Evolutionary conservation across 495 filamentous ascomycete genomes (phyloP).

Genomic region (Immersiella caudata): DNA sequence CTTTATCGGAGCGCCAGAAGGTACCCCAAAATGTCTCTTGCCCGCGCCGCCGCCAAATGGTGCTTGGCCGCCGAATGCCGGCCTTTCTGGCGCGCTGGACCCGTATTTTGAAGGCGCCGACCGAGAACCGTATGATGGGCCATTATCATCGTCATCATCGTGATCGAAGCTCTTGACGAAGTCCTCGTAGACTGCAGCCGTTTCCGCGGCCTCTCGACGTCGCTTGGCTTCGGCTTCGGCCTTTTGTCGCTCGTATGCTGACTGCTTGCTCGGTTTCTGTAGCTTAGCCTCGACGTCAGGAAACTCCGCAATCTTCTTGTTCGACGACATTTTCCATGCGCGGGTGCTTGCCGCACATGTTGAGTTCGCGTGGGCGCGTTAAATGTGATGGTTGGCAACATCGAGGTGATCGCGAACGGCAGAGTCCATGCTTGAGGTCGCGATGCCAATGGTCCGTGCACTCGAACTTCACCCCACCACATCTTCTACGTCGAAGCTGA

Average conservation of each 20-base stretch:
- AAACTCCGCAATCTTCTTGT: slow-evolving; percentile 59
- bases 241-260: slow-evolving; percentile 89
- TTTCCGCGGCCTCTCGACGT: slow-evolving; percentile 82
- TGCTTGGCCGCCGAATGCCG: slow-evolving; percentile 39
- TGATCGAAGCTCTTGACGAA: slow-evolving; percentile 90
- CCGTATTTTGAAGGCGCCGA: slow-evolving; percentile 37
- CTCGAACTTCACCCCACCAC: not conserved
- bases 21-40: slow-evolving; percentile 52
- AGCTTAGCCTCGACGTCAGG: slow-evolving; percentile 85
- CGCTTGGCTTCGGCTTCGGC: slow-evolving; percentile 93
- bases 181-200: slow-evolving; percentile 84
- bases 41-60: slow-evolving; percentile 42
- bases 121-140: slow-evolving; percentile 16
- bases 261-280: slow-evolving; percentile 81
- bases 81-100: slow-evolving; percentile 40
- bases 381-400: not conserved
- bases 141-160: slow-evolving; percentile 52
- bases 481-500: not conserved
- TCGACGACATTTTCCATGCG: slow-evolving; percentile 43
- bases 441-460: not conserved
- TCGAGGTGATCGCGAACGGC: not conserved
- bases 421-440: not conserved
- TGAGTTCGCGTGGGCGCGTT: slow-evolving; percentile 11
- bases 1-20: slow-evolving; percentile 41
- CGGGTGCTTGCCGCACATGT: slow-evolving; percentile 25